Percentiles rank a stretch among this genome's conserved stretches.
phyloP scores from a whole-genome alignment of 441 rosid genomes.

The Syzygium syzygioides region DNA sequence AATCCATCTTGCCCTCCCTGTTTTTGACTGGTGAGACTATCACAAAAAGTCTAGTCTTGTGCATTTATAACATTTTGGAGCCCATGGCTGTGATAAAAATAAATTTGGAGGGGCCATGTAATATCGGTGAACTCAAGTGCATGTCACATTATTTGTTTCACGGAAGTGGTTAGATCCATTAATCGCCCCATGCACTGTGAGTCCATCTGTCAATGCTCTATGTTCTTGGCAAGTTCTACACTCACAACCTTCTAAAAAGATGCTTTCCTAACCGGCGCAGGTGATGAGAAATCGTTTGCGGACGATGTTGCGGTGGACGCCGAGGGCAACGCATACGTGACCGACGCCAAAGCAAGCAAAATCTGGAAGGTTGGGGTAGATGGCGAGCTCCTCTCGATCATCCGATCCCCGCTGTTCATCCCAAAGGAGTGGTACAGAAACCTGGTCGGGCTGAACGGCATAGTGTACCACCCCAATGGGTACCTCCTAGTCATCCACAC shows the following conservation, averaged over 20 bases:
- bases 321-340: conserved; percentile 75
- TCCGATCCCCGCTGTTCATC: conserved; percentile 50
- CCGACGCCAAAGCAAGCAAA: conserved; percentile 52
- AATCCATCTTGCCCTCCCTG: too few species aligned
- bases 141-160: neutral
- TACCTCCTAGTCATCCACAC: conserved; percentile 78
- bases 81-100: too few species aligned
- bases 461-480: conserved; percentile 78
- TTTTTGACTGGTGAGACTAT: too few species aligned
- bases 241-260: neutral
- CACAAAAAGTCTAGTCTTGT: too few species aligned
- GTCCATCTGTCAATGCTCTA: neutral
- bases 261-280: conserved; percentile 14
- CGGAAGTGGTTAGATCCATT: neutral
- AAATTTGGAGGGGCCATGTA: neutral
- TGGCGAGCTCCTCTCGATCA: conserved; percentile 45
- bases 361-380: conserved; percentile 68
- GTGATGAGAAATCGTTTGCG: conserved; percentile 59
- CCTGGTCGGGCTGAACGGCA: conserved; percentile 64
- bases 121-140: neutral
- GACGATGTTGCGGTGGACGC: conserved; percentile 77
- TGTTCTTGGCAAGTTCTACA: neutral
- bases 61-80: too few species aligned
- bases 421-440: conserved; percentile 62
- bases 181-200: neutral